Evolutionary conservation across 805 yeast species (phyloP).

Genomic region (Tetrapisispora phaffii): DNA sequence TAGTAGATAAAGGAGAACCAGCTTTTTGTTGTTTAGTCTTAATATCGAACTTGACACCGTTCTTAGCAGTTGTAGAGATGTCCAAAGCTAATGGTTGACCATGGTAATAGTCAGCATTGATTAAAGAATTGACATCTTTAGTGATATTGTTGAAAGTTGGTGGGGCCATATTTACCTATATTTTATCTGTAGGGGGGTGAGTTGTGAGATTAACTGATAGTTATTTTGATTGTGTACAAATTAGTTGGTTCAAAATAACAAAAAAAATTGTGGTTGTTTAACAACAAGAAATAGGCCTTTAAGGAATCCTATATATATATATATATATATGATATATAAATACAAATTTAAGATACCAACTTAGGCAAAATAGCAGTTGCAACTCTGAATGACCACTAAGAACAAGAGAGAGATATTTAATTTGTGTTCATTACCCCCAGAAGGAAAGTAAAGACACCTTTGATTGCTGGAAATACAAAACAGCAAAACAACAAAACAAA

Average conservation of each 20-base stretch:
- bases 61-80: slow-evolving; percentile 88
- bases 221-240: too few species aligned
- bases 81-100: slow-evolving; percentile 77
- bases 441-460: too few species aligned
- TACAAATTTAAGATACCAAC: too few species aligned
- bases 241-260: too few species aligned
- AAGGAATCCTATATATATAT: too few species aligned
- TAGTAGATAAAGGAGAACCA: slow-evolving; percentile 76
- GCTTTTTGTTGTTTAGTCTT: slow-evolving; percentile 78
- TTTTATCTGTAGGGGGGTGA: background rate
- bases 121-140: slow-evolving; percentile 82
- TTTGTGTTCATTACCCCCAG: too few species aligned
- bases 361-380: too few species aligned
- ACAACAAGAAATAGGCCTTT: too few species aligned
- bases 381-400: too few species aligned
- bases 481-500: background rate
- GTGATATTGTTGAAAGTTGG: slow-evolving; percentile 90
- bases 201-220: background rate
- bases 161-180: slow-evolving; percentile 47
- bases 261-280: too few species aligned
- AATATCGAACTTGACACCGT: slow-evolving; percentile 89
- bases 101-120: slow-evolving; percentile 90
- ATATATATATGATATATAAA: too few species aligned
- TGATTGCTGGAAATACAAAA: background rate
- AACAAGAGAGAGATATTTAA: too few species aligned